Evolutionary conservation across 139 green algal species (phyloP), one percentile per base, ranked within the genome.

Genomic region (Raphidocelis subcapitata): DNA sequence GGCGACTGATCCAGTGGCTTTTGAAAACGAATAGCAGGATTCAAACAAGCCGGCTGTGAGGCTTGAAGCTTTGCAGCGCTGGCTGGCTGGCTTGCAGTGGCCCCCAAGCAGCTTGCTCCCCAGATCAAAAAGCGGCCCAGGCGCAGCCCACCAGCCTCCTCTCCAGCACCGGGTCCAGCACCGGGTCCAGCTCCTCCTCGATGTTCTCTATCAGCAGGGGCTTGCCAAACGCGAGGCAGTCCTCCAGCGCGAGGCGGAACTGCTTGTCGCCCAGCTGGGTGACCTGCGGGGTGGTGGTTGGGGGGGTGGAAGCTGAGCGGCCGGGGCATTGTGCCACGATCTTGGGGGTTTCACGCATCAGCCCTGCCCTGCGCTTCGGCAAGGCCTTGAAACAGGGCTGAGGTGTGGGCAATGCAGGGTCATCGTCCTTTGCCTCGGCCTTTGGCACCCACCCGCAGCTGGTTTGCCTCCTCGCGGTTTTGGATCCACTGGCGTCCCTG

Each of bases 171-270:
- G 92, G 91, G 73, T 98, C 94, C 62, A 98, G 82, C 62, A 97
- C 75, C 1, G 94, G 92, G 75, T 98, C 94, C 57, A 98, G 82
- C 78, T 97, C 92, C 70, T 95, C 91, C 82, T 97, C 94, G 41
- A 98, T 91, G 74, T 98, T 97, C 81, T 98, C 94, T 69, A 98
- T 94, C 66, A 98, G 86, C 81, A 98, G 75, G 1, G 94, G 94
- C 86, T 92, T 93, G 52, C 93, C 94, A 59, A 90, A 91, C 14
- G 86, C 79, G 57, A 97, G 74, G 81, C 94, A 98, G 69, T 98
- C 91, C 88, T 98, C 94, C 59, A 98, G 82, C 69, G 89, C 78
- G 76, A 87, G 91, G 44, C 92, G 81, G 91, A 98, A 97, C 74
- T 89, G 81, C 74, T 89, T 89, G 84, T 97, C 92, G 69, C 87